A percentile compares a stretch with the other conserved stretches of the same genome.
phyloP scores from a whole-genome alignment of 495 filamentous ascomycete genomes.

The Aspergillus sclerotioniger region DNA sequence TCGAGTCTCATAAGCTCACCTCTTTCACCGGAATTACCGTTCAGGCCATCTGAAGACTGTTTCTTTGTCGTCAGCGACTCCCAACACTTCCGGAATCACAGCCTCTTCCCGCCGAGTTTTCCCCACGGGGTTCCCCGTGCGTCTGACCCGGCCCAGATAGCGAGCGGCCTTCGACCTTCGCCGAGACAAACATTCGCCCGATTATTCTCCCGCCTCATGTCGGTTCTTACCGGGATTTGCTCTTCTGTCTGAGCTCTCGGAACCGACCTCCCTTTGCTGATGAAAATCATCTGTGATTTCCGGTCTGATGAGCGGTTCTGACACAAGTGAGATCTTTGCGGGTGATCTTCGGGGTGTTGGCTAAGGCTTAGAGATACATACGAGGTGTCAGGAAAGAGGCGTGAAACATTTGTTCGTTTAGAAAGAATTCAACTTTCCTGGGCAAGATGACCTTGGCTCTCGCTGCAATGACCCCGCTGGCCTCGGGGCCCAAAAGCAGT shows the following conservation, averaged over 20 bases:
- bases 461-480: slow-evolving; percentile 28
- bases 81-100: neutral
- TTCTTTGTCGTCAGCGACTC: neutral
- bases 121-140: slow-evolving; percentile 9
- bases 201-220: slow-evolving; percentile 8
- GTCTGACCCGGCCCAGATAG: neutral
- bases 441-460: slow-evolving; percentile 25
- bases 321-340: slow-evolving; percentile 41
- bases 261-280: neutral
- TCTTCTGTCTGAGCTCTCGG: neutral
- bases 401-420: neutral
- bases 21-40: neutral
- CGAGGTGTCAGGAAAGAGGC: slow-evolving; percentile 3
- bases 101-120: neutral
- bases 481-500: slow-evolving; percentile 13
- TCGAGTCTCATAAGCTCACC: neutral
- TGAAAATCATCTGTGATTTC: neutral
- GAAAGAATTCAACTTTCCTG: neutral
- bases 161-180: neutral
- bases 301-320: slow-evolving; percentile 15
- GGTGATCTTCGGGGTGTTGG: slow-evolving; percentile 44
- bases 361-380: slow-evolving; percentile 8
- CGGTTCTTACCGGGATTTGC: neutral
- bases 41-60: neutral
- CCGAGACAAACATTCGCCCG: neutral